These are phyloP conservation scores for Populus tomentosa DNA, from an alignment of 441 rosid genomes.

Conservation along the genomic window DNA sequence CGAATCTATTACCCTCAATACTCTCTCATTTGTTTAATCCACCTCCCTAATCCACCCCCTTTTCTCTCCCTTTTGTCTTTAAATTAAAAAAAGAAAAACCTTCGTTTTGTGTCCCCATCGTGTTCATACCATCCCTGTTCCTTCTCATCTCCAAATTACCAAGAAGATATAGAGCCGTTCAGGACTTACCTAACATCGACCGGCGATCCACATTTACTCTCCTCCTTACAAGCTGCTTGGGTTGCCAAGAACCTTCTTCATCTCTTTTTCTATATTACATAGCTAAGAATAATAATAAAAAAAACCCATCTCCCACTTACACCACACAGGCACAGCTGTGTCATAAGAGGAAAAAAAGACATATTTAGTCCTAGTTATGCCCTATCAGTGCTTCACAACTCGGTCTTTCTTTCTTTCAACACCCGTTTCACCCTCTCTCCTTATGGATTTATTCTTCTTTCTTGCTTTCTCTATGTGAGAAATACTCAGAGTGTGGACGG, in stretches of 20 bases:
- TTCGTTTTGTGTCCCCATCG: background rate
- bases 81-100: background rate
- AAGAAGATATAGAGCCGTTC: constrained; percentile 6
- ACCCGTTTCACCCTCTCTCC: background rate
- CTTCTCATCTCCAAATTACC: background rate
- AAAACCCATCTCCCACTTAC: background rate
- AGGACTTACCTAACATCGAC: background rate
- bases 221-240: background rate
- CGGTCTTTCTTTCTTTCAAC: constrained; percentile 22
- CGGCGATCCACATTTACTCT: constrained; percentile 14
- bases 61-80: constrained; percentile 2
- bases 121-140: background rate
- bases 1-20: background rate
- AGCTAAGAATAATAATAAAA: background rate
- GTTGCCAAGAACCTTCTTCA: constrained; percentile 10
- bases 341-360: background rate
- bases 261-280: background rate
- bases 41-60: background rate
- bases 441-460: background rate
- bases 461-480: constrained; percentile 1
- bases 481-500: constrained; percentile 1
- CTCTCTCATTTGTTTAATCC: background rate
- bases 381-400: constrained; percentile 36
- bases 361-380: constrained; percentile 5
- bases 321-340: background rate